Percentiles rank a stretch among this genome's conserved stretches.
phyloP scores from a whole-genome alignment of 139 green algal genomes.

The Pleodorina starrii region DNA sequence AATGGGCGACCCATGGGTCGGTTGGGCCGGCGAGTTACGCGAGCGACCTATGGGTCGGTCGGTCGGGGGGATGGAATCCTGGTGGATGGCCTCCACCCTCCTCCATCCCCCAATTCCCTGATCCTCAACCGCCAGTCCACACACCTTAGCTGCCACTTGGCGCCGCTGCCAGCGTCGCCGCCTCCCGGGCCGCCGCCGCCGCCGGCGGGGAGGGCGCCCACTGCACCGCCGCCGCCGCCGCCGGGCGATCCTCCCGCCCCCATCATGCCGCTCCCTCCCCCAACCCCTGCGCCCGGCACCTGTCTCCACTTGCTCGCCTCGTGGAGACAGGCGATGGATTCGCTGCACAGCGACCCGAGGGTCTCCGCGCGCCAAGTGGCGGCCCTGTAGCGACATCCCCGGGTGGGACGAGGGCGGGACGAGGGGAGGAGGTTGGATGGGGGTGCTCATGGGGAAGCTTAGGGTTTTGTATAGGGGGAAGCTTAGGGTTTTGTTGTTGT shows the following conservation, averaged over 20 bases:
- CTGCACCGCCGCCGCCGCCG: not conserved
- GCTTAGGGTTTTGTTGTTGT: too few species aligned
- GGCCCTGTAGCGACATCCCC: constrained; percentile 46
- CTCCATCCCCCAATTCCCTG: too few species aligned
- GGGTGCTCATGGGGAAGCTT: too few species aligned
- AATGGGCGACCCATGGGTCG: too few species aligned
- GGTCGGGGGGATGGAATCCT: too few species aligned
- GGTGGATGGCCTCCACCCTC: too few species aligned
- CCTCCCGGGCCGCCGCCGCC: not conserved
- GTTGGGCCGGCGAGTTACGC: too few species aligned
- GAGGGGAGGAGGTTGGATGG: too few species aligned
- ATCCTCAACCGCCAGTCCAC: not conserved
- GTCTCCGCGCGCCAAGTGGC: constrained; percentile 54
- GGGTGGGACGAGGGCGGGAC: too few species aligned
- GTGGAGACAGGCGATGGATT: constrained; percentile 40
- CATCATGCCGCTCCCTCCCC: not conserved
- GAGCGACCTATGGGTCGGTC: too few species aligned
- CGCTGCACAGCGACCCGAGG: constrained; percentile 57
- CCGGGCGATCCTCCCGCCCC: not conserved
- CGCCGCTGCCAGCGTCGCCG: not conserved
- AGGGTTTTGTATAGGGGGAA: too few species aligned
- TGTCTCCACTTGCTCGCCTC: constrained; percentile 6
- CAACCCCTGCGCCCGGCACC: not conserved
- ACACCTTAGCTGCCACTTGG: constrained; percentile 25
- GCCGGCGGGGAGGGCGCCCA: not conserved